Conservation (phyloP, 2,329 filamentous ascomycete genomes). For the Trichoderma hamatum region DNA sequence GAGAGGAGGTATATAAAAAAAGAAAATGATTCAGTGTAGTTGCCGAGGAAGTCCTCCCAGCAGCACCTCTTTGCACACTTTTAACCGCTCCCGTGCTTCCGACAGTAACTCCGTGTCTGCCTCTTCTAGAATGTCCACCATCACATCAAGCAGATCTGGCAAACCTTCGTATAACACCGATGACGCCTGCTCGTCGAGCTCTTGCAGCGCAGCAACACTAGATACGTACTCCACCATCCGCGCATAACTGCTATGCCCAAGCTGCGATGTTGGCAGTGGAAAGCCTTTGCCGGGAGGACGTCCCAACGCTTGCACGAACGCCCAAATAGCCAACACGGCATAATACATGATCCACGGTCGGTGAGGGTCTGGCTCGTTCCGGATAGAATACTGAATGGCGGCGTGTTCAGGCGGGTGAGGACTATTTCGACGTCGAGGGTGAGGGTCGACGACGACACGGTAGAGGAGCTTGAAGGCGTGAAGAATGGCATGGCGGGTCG, state of each 20-base stretch:
- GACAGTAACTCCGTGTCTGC: slow-evolving; percentile 69
- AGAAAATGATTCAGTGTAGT: slow-evolving; percentile 23
- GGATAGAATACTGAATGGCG: slow-evolving; percentile 65
- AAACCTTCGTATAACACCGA: slow-evolving; percentile 64
- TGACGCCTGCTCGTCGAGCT: slow-evolving; percentile 69
- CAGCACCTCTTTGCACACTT: slow-evolving; percentile 56
- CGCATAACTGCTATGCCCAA: slow-evolving; percentile 38
- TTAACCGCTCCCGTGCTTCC: slow-evolving; percentile 73
- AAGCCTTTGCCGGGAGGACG: slow-evolving; percentile 51
- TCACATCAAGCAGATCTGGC: slow-evolving; percentile 49
- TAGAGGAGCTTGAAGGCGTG: slow-evolving; percentile 82
- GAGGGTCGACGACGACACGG: slow-evolving; percentile 68
- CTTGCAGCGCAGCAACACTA: slow-evolving; percentile 69
- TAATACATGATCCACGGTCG: slow-evolving; percentile 92
- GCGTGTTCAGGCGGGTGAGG: slow-evolving; percentile 39
- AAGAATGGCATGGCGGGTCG: slow-evolving; percentile 79
- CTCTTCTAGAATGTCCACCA: slow-evolving; percentile 48
- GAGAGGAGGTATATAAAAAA: slow-evolving; percentile 28
- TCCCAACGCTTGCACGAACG: slow-evolving; percentile 79
- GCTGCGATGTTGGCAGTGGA: slow-evolving; percentile 52
- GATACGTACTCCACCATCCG: slow-evolving; percentile 52
- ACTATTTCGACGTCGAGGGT: slow-evolving; percentile 35
- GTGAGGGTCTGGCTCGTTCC: slow-evolving; percentile 79
- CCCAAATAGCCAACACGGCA: slow-evolving; percentile 82
- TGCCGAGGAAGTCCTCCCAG: slow-evolving; percentile 25